Evolutionary conservation across 2,329 filamentous ascomycete genomes (phyloP), one percentile per base, ranked within the genome.

Genomic region (Hortaea werneckii): DNA sequence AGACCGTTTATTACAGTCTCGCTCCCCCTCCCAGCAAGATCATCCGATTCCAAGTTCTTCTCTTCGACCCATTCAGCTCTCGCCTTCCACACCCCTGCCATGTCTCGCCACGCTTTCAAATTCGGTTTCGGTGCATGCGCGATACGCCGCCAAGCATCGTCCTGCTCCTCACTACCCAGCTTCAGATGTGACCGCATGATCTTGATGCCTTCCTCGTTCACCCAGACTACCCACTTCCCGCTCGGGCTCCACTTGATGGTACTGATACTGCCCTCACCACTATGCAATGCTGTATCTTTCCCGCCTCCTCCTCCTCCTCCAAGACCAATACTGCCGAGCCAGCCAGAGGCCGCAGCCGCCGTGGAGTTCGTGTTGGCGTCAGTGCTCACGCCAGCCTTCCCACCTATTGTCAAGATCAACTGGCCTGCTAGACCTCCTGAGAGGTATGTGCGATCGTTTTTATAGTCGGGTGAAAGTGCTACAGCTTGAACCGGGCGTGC

Each of bases 121-220:
- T 87, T 85, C 2, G 92, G 92, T 38, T 88, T 79, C 60, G 94
- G 88, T 49, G 94, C 83, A 61, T 96, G 90, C 26, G 87, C 89
- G 51, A 98, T 87, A 7, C 90, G 78, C 65, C 92, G 94, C 94
- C 94, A 98, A 2, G 89, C 87, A 53, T 84, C 82, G 11, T 95
- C 89, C 1, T 76, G 70, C 58, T 94, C 84, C 9, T 76, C 75
- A 51, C 73, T 80, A 5, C 94, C 87, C 5, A 95, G 74, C 55
- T 89, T 80, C 13, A 94, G 62, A 61, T 92, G 87, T 4, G 87
- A 87, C 34, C 92, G 80, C 89, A 96, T 96, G 50, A 98, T 92
- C 64, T 95, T 95, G 62, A 96, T 94, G 4, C 92, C 92, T 58
- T 94, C 84, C 65, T 98, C 92, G 59, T 96, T 98, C 37, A 94